Conservation (phyloP, 2,329 filamentous ascomycete species). For the Exophiala xenobiotica region DNA sequence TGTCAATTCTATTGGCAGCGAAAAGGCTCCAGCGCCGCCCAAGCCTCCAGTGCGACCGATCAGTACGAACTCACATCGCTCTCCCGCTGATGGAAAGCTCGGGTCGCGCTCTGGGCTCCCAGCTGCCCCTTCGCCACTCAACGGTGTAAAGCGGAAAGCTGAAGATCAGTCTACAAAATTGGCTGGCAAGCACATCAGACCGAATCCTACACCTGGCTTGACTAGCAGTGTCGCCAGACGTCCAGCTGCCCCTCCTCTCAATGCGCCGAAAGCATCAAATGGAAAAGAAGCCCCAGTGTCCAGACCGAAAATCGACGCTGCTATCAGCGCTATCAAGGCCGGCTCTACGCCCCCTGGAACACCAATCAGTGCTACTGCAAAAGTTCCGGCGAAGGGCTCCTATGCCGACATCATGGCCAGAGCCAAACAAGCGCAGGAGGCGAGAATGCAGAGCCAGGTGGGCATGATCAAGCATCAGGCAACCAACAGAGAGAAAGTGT, state of each 20-base stretch:
- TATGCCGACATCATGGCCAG: slow-evolving; percentile 63
- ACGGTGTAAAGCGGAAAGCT: slow-evolving; percentile 28
- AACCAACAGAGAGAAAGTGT: slow-evolving; percentile 54
- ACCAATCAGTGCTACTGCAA: slow-evolving; percentile 15
- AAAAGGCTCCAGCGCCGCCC: slow-evolving; percentile 32
- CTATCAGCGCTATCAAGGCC: slow-evolving; percentile 5
- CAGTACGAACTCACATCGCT: slow-evolving; percentile 19
- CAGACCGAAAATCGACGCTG: slow-evolving; percentile 16
- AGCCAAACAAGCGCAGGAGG: slow-evolving; percentile 46
- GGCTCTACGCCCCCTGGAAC: slow-evolving; percentile 15
- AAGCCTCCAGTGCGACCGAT: slow-evolving; percentile 15
- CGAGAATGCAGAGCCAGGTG: slow-evolving; percentile 41
- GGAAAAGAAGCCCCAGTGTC: slow-evolving; percentile 8
- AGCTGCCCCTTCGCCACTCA: slow-evolving; percentile 14
- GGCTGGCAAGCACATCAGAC: slow-evolving; percentile 22
- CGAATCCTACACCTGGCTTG: slow-evolving; percentile 18
- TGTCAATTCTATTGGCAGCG: slow-evolving; percentile 51
- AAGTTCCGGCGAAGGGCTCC: slow-evolving; percentile 50
- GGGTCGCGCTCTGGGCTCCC: slow-evolving; percentile 11
- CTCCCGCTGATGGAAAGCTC: slow-evolving; percentile 10
- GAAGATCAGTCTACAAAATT: slow-evolving; percentile 22
- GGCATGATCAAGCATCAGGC: slow-evolving; percentile 59
- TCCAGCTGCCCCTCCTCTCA: slow-evolving; percentile 21
- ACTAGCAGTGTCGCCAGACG: slow-evolving; percentile 15
- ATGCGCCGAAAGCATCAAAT: slow-evolving; percentile 15